Conservation (phyloP, 192 early-diverging fungal genomes). For the Rhizoclosmatium sp. region DNA sequence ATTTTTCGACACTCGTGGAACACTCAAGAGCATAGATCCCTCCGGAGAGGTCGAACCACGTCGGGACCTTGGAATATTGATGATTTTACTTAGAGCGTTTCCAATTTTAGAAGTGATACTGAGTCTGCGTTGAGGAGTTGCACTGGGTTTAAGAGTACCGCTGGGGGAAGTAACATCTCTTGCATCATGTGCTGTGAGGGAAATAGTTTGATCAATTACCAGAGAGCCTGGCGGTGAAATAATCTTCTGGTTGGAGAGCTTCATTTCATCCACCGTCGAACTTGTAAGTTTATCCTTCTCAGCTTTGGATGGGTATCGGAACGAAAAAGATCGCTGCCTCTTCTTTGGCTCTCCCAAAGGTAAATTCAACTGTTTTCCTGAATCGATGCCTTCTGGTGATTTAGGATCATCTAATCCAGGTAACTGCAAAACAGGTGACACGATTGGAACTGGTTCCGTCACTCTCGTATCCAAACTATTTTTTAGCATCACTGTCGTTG, state of each 20-base stretch:
- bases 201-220: no score
- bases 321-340: not conserved
- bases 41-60: constrained; percentile 25
- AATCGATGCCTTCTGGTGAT: not conserved
- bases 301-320: not conserved
- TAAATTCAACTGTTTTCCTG: not conserved
- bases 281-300: not conserved
- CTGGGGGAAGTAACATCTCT: not conserved
- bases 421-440: not conserved
- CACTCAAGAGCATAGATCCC: not conserved
- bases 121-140: not conserved
- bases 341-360: not conserved
- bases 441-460: not conserved
- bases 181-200: no score
- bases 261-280: no score
- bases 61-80: constrained; percentile 19
- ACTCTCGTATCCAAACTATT: not conserved
- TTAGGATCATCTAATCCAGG: not conserved
- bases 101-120: constrained; percentile 26
- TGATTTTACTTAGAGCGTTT: constrained; percentile 32
- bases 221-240: no score
- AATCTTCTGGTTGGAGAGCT: no score
- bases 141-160: not conserved
- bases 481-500: constrained; percentile 1
- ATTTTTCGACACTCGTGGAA: constrained; percentile 38